Conservation (phyloP, 73 alveolate genomes). For the Uronychia setigera region DNA sequence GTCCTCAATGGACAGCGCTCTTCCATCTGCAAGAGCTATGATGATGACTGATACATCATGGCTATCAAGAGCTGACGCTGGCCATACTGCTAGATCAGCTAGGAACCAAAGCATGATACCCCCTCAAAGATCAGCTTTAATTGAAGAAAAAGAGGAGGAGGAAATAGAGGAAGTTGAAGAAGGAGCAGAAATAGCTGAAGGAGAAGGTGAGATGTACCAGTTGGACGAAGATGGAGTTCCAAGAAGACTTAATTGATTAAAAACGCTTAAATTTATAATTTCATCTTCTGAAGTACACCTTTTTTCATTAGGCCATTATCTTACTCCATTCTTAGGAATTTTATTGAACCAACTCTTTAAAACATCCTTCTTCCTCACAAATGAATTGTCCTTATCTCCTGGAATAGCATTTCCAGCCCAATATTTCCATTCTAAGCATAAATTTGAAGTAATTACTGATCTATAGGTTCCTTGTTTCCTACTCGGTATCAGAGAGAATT, state of each 20-base stretch:
- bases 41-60: background rate
- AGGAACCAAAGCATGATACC: background rate
- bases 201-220: background rate
- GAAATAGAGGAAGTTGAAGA: background rate
- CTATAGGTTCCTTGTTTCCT: background rate
- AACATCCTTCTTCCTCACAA: background rate
- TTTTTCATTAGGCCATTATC: background rate
- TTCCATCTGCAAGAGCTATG: background rate
- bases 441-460: background rate
- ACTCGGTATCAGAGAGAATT: background rate
- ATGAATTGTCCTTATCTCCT: background rate
- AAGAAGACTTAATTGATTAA: background rate
- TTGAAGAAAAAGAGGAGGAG: background rate
- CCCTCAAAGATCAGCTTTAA: background rate
- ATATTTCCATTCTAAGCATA: background rate
- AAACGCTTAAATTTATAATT: background rate
- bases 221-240: background rate
- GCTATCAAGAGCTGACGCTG: background rate
- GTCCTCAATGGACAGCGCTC: constrained; percentile 1
- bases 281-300: background rate
- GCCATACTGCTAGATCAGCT: background rate
- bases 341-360: background rate
- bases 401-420: background rate
- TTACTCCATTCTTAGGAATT: background rate
- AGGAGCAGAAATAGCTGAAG: background rate